phyloP scores from a whole-genome alignment of 805 yeast genomes.

The Zygoascus biomembranicola region DNA sequence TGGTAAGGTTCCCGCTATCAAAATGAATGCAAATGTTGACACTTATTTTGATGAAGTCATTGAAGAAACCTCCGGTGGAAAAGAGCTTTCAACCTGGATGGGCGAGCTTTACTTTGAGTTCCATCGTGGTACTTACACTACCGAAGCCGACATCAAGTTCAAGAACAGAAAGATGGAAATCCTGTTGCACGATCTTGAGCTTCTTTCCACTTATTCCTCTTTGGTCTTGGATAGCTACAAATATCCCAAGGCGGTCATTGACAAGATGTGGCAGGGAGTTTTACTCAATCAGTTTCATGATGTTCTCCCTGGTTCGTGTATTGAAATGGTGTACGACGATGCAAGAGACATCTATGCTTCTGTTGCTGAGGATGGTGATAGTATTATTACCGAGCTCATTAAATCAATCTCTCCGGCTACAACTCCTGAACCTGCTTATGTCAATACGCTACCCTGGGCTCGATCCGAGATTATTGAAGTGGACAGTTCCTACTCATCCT shows the following conservation, averaged over 20 bases:
- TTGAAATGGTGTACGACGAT: conserved; percentile 87
- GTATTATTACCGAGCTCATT: conserved; percentile 45
- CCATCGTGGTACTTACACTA: conserved; percentile 93
- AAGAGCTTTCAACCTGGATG: conserved; percentile 68
- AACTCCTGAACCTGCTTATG: conserved; percentile 31
- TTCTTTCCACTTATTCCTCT: conserved; percentile 68
- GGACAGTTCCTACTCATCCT: conserved; percentile 10
- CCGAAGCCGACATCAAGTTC: conserved; percentile 77
- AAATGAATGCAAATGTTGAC: conserved; percentile 66
- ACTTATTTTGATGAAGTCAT: conserved; percentile 64
- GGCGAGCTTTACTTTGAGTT: conserved; percentile 91
- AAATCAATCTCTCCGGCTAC: conserved; percentile 17
- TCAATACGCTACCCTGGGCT: conserved; percentile 60
- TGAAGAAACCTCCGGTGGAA: conserved; percentile 53
- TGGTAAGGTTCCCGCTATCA: conserved; percentile 73
- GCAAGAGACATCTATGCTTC: conserved; percentile 57
- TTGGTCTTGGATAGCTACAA: conserved; percentile 41
- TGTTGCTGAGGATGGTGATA: conserved; percentile 46
- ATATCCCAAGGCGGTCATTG: conserved; percentile 65
- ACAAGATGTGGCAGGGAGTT: conserved; percentile 76
- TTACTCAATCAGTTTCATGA: conserved; percentile 93
- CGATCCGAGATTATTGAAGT: conserved; percentile 39
- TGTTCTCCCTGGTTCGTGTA: conserved; percentile 93
- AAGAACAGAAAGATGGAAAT: conserved; percentile 68
- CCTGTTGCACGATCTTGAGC: conserved; percentile 75